phyloP scores from a whole-genome alignment of 2,329 filamentous ascomycete genomes.

The Fusarium coicis region DNA sequence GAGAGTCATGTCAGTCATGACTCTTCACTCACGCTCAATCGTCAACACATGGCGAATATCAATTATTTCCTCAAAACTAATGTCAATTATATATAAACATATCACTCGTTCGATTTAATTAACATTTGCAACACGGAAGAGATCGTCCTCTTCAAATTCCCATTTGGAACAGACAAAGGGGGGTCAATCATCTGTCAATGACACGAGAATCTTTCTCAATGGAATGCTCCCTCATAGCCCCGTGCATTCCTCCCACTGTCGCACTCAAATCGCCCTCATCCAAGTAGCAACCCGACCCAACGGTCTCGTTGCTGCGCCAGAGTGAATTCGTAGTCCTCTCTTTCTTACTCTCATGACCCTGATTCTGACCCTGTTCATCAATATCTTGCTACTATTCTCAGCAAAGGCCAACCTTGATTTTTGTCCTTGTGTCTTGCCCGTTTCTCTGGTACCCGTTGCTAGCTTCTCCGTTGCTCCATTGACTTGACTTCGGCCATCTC shows the following conservation, averaged over 20 bases:
- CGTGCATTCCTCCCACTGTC: conserved; percentile 44
- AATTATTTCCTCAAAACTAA: not conserved
- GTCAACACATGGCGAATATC: not conserved
- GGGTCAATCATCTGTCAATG: conserved; percentile 22
- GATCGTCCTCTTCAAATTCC: conserved; percentile 22
- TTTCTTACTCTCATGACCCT: conserved; percentile 8
- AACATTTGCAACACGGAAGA: conserved; percentile 17
- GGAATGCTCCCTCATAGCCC: conserved; percentile 46
- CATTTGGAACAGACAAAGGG: conserved; percentile 26
- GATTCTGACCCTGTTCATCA: not conserved
- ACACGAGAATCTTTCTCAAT: conserved; percentile 31
- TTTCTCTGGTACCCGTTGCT: conserved; percentile 39
- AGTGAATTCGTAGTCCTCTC: conserved; percentile 36
- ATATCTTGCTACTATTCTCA: conserved; percentile 14
- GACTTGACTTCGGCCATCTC: conserved; percentile 40
- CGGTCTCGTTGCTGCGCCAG: conserved; percentile 41
- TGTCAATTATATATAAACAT: not conserved
- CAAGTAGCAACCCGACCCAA: conserved; percentile 28
- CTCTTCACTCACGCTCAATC: conserved; percentile 3
- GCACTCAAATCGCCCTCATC: conserved; percentile 29
- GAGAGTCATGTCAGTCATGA: not conserved
- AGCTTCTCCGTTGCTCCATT: conserved; percentile 37
- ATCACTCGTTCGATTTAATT: conserved; percentile 3
- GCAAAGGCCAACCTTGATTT: conserved; percentile 18
- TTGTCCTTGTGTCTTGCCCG: conserved; percentile 37